Evolutionary conservation across 257 asterid genomes (phyloP), one percentile per base, ranked within the genome.

Genomic region (Primulina tabacum): DNA sequence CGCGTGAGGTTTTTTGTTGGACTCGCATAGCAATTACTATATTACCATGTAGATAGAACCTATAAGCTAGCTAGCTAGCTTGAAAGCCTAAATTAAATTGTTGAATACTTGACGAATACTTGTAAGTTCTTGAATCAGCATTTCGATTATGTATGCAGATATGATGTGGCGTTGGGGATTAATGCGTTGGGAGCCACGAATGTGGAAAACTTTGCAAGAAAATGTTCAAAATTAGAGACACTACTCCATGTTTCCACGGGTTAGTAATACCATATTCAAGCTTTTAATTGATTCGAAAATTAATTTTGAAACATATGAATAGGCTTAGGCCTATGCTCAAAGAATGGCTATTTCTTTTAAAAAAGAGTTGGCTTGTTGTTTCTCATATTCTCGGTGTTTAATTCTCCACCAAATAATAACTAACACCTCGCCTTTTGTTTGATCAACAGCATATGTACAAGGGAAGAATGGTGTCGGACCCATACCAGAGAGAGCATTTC

Each of bases 191-290:
- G 92, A 71, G 73, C 80, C 9, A 7, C 63, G 59, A 70, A 86
- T 70, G 74, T 83, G 16, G 76, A 63, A 37, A 75, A 82, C 9
- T 88, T 88, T 16, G 80, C 85, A 21, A 59, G 68, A 2, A 83
- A 67, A 24, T 88, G 90, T 65, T 37, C 72, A 16, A 86, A 84
- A 59, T 17, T 76, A 24, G 78, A 79, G 35, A 76, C 78, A 62
- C 71, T 88, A 69, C 82, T 82, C 62, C 89, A 83, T 57, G 83
- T 88, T 11, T 88, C 95, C 70, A 84, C 95, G 0, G 90, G 95
- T 86, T 12, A 57, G 81, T 32, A 20, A 32, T 3, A 17, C 4
- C 0, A 12, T 50, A 50, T n/a, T 53, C n/a, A 50, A 18, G 50
- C 4, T 38, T 38, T 9, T 38, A 9, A 8, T 8, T 38, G 50